Conservation (phyloP, 2,329 filamentous ascomycete species). For the Colletotrichum karsti region DNA sequence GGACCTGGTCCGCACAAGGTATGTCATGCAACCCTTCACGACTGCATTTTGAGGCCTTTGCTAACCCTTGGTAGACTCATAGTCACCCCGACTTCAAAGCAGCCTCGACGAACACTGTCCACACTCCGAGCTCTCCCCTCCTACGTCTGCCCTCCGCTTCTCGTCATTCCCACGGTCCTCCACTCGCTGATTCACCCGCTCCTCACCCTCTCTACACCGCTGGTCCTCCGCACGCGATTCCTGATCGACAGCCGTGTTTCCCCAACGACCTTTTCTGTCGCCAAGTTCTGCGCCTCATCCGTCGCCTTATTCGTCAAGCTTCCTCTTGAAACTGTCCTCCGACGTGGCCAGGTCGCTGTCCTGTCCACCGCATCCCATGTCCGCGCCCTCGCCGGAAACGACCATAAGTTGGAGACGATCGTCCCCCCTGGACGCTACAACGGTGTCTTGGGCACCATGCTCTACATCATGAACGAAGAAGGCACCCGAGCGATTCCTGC, state of each 20-base stretch:
- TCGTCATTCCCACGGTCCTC: constrained; percentile 85
- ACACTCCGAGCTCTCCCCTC: constrained; percentile 82
- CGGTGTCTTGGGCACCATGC: constrained; percentile 92
- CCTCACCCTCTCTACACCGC: constrained; percentile 82
- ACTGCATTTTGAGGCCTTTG: background rate
- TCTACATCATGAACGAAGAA: constrained; percentile 85
- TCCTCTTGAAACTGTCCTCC: constrained; percentile 89
- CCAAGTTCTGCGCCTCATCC: constrained; percentile 82
- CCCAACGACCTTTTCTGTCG: constrained; percentile 82
- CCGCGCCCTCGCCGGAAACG: constrained; percentile 53
- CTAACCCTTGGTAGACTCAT: constrained; percentile 70
- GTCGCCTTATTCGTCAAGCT: constrained; percentile 86
- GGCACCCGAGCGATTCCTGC: constrained; percentile 64
- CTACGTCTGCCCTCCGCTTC: constrained; percentile 73
- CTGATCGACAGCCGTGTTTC: constrained; percentile 83
- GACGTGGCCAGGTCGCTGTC: constrained; percentile 84
- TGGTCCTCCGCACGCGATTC: constrained; percentile 86
- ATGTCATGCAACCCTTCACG: constrained; percentile 41
- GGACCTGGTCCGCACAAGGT: constrained; percentile 85
- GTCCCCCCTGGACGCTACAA: constrained; percentile 83
- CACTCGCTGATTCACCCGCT: constrained; percentile 87
- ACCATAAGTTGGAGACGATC: constrained; percentile 71
- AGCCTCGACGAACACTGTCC: constrained; percentile 80
- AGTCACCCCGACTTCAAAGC: constrained; percentile 79
- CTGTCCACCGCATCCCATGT: constrained; percentile 64